Percentiles rank a stretch among this genome's conserved stretches.
phyloP scores from a whole-genome alignment of 106 monocot genomes.

The Acorus gramineus region DNA sequence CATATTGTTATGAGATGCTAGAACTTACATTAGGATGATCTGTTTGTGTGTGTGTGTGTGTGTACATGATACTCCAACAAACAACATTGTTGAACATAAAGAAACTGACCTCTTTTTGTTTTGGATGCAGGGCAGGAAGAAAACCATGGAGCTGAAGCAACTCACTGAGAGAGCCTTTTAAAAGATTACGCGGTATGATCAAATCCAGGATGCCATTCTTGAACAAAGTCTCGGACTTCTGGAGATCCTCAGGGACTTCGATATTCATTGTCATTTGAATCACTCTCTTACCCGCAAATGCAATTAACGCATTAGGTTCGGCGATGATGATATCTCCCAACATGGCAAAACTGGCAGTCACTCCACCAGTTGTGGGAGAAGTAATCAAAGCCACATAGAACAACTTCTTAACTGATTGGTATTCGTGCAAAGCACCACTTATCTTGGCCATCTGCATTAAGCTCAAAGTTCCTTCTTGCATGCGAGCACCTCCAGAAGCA shows the following conservation, averaged over 20 bases:
- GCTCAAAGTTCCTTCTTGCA: background rate
- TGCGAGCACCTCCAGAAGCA: background rate
- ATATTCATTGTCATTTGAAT: background rate
- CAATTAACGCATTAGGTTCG: background rate
- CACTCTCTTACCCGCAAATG: background rate
- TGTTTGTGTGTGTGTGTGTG: no score
- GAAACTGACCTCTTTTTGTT: no score
- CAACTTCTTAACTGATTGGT: background rate
- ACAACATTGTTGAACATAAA: no score
- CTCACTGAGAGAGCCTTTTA: no score
- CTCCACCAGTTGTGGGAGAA: background rate
- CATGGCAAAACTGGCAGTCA: background rate
- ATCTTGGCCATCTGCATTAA: conserved; percentile 1
- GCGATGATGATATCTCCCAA: background rate
- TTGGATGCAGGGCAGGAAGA: no score
- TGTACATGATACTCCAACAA: no score
- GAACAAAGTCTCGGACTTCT: background rate
- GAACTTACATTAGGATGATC: no score
- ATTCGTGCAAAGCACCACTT: background rate
- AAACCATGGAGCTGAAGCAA: no score
- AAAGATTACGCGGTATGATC: background rate
- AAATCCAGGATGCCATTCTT: background rate
- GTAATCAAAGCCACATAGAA: background rate
- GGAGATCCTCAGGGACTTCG: background rate
- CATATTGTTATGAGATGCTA: no score